Percentiles rank a stretch among this genome's conserved stretches.
These are phyloP conservation scores for Prinsepia uniflora DNA, from an alignment of 306 rosid species.

Conservation along the genomic window DNA sequence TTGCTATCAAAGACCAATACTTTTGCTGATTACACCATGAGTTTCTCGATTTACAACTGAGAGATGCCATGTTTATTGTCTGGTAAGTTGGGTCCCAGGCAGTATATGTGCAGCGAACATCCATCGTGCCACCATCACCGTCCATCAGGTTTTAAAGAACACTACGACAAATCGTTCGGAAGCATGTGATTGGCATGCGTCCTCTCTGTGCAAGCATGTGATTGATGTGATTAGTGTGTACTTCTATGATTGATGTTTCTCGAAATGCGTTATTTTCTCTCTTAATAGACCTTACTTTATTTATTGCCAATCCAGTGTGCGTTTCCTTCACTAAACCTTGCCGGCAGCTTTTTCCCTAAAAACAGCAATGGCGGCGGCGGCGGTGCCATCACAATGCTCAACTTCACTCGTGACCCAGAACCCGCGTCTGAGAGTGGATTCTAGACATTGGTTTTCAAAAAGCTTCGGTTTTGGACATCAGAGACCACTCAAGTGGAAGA, in stretches of 20 bases:
- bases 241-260: no score
- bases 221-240: background rate
- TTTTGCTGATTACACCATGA: no score
- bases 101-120: background rate
- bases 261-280: no score
- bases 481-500: constrained; percentile 19
- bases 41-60: no score
- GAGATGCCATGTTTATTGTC: background rate
- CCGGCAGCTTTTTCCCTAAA: background rate
- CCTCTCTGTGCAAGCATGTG: background rate
- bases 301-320: no score
- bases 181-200: no score
- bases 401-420: constrained; percentile 16
- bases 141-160: background rate
- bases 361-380: constrained; percentile 22
- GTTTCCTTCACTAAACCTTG: background rate
- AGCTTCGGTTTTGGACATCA: constrained; percentile 15
- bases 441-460: constrained; percentile 20
- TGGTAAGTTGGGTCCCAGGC: no score
- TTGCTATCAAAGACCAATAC: no score
- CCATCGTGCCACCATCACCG: background rate
- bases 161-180: background rate
- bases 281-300: no score
- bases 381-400: constrained; percentile 21
- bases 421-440: constrained; percentile 6